Base-by-base conservation (phyloP, 192 early-diverging fungal species). In the Umbelopsis sp. region DNA sequence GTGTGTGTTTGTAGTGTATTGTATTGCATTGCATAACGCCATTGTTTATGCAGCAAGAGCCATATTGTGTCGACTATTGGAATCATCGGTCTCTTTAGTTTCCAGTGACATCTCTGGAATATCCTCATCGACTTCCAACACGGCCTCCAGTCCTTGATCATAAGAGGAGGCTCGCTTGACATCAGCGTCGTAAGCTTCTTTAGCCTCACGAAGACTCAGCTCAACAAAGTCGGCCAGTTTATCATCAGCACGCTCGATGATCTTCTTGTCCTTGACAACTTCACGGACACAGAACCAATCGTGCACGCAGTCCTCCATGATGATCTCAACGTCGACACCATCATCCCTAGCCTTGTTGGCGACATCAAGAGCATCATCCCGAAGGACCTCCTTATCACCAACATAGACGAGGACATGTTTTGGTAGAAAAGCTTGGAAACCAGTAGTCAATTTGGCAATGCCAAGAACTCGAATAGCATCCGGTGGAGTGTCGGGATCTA, bases 261-360 rank as follows among this genome's bases (percentile, higher is more conserved):
- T 71, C 17, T 43, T 65, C 50, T 77, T 70, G 54, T 81, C 79
- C 65, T 74, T 74, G 12, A 81, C 74, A 2, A 77, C 75, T 68
- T 81, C 79, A 65, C 79, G 59, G 10, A 81, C 75, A 72, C 74
- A 77, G 54, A 81, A 81, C 79, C 79, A 81, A 68, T 81, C 79
- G 38, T 81, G 79, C 24, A 81, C 75, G 21, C 67, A 68, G 25
- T 76, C 75, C 20, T 81, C 79, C 5, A 71, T 62, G 5, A 81
- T 56, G 7, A 72, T 74, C 16, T 74, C 49, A 41, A 75, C 76
- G 32, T 70, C 32, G 20, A 81, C 71, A n/a, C 79, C 79, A 45
- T 81, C 75, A 5, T 65, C 26, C 14, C 77, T 62, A 31, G 72
- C 66, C 44, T 81, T 81, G 25, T 52, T 38, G 12, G 75, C 79